Conservation (phyloP, 495 filamentous ascomycete genomes). For the Daldinia concentrica region DNA sequence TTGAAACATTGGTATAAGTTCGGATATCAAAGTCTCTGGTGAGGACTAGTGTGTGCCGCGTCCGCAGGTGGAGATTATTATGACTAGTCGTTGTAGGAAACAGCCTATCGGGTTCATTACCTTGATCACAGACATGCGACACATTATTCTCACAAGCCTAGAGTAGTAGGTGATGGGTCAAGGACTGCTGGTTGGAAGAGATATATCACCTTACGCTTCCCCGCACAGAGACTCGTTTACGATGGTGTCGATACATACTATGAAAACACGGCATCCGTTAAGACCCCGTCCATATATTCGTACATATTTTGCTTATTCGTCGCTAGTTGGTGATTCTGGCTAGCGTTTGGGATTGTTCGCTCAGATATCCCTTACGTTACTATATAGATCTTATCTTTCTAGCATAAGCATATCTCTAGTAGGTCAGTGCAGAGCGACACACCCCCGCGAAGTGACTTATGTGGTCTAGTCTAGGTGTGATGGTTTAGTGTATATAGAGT, state of each 20-base stretch:
- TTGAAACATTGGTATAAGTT: background rate
- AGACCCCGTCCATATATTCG: background rate
- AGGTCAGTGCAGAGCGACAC: background rate
- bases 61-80: slow-evolving; percentile 4
- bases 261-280: background rate
- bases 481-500: slow-evolving; percentile 26
- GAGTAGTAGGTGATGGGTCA: background rate
- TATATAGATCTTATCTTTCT: background rate
- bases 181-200: background rate
- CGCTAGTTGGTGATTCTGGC: background rate
- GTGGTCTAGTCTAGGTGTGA: background rate
- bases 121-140: background rate
- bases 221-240: background rate
- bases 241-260: background rate
- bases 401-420: background rate
- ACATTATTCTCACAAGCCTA: background rate
- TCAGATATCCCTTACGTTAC: slow-evolving; percentile 26
- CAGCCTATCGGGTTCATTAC: background rate
- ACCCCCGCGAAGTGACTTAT: background rate
- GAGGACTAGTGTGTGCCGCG: background rate
- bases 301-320: slow-evolving; percentile 24
- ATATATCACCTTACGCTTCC: background rate
- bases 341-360: slow-evolving; percentile 1
- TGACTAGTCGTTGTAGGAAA: slow-evolving; percentile 4
- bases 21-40: background rate